Evolutionary conservation across 78 protist species (phyloP), one percentile per base, ranked within the genome.

Genomic region (Isochrysis galbana): DNA sequence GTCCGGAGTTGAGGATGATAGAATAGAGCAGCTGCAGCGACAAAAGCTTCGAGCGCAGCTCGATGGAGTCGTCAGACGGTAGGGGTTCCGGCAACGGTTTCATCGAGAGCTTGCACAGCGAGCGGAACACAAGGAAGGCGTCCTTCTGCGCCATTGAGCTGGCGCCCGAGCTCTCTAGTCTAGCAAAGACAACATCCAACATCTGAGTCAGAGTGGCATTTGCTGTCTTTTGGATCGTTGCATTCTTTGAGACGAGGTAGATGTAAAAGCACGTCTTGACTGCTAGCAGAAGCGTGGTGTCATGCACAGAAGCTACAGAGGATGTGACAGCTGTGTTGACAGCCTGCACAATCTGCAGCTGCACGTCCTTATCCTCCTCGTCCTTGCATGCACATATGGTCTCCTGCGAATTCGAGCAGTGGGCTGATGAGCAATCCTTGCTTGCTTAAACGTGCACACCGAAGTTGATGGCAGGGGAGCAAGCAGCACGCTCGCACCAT

Each of bases 251-350:
- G 87, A 95, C 78, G 54, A 95, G 92, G 86, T 90, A 90, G 47
- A 96, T 94, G 93, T 96, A 92, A 82, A 93, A 95, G 84, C 94
- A 91, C 34, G 96, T 94, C 61, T 95, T 84, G 41, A 96, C 94
- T 22, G 96, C 94, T 34, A 67, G 86, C 93, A 95, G 87, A n/a
- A 96, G 93, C 80, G 94, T 90, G n/a, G 96, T 36, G 42, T 96
- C 98, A 93, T 96, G 98, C 26, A 96, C 93, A 17, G 91, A 96
- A 39, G 94, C 69, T 34, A 42, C 32, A 78, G 96, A 84, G 41
- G 96, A 77, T 10, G 95, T 93, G 22, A 96, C 98, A 23, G 98
- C 95, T 25, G 96, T 91, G 46, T 94, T 83, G 67, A 95, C 93
- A 42, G 94, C 96, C 92, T 94, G 94, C 46, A 96, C 72, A 44